These are phyloP conservation scores for Pestalotiopsis sp. DNA, from an alignment of 2,329 filamentous ascomycete species.

Conservation along the genomic window DNA sequence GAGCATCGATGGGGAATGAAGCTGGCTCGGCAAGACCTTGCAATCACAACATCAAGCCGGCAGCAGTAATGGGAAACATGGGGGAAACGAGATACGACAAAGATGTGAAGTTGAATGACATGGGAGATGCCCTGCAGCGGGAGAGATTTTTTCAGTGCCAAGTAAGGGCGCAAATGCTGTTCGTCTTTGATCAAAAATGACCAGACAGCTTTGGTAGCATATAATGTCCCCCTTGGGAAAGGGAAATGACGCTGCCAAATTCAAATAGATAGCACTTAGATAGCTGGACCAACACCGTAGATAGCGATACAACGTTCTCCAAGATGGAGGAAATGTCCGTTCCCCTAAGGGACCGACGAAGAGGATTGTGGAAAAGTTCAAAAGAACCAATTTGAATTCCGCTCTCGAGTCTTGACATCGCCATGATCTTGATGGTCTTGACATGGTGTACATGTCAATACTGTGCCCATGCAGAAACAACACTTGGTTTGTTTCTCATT, in stretches of 20 bases:
- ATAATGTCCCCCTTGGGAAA: neutral
- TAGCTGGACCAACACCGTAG: conserved; percentile 11
- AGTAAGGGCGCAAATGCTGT: neutral
- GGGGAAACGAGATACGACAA: conserved; percentile 3
- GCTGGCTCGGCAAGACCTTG: neutral
- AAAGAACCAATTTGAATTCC: neutral
- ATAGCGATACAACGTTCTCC: conserved; percentile 2
- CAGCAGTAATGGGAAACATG: conserved; percentile 1
- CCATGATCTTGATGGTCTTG: too few species aligned
- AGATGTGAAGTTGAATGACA: neutral
- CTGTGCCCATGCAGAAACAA: too few species aligned
- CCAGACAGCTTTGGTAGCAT: neutral
- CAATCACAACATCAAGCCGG: neutral
- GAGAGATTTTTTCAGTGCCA: neutral
- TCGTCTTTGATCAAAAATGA: neutral
- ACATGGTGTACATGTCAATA: too few species aligned
- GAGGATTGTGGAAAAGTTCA: neutral
- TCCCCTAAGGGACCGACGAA: neutral
- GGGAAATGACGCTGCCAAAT: neutral
- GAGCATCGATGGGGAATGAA: neutral
- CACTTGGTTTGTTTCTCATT: too few species aligned
- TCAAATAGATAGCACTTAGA: conserved; percentile 5
- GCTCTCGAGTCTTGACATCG: neutral
- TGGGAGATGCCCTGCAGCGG: neutral
- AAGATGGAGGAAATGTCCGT: neutral